A percentile compares a stretch with the other conserved stretches of the same genome.
Evolutionary conservation across 2,329 filamentous ascomycete species (phyloP).

Genomic region (Passalora sequoiae): DNA sequence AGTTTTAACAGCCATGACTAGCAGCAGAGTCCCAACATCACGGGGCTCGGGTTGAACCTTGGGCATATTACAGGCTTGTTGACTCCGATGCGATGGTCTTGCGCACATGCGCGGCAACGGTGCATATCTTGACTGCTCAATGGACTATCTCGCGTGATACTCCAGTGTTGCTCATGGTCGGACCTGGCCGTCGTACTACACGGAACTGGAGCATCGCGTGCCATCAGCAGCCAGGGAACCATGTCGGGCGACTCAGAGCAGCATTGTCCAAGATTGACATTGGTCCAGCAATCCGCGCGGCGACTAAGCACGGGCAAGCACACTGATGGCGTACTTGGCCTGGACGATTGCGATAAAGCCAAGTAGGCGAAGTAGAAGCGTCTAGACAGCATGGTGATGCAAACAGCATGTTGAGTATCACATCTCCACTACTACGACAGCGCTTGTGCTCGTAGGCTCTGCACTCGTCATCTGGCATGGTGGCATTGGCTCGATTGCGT

Average conservation of each 20-base stretch:
- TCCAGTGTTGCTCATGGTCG: no score
- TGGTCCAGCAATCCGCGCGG: not conserved
- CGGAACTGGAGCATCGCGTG: no score
- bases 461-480: not conserved
- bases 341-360: not conserved
- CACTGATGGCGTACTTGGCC: not conserved
- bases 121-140: no score
- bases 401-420: not conserved
- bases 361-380: no score
- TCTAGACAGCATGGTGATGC: not conserved
- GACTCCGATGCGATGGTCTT: not conserved
- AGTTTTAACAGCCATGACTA: no score
- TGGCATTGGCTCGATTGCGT: not conserved
- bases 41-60: not conserved
- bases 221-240: no score
- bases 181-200: no score
- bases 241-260: not conserved
- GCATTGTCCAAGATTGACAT: not conserved
- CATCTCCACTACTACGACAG: not conserved
- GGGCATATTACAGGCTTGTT: not conserved
- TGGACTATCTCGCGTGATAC: no score
- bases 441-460: not conserved
- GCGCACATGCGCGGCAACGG: no score
- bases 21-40: not conserved
- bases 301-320: not conserved